These are phyloP conservation scores for Leccinum fuscescens DNA, from an alignment of 1,284 basidiomycete genomes.

Conservation along the genomic window DNA sequence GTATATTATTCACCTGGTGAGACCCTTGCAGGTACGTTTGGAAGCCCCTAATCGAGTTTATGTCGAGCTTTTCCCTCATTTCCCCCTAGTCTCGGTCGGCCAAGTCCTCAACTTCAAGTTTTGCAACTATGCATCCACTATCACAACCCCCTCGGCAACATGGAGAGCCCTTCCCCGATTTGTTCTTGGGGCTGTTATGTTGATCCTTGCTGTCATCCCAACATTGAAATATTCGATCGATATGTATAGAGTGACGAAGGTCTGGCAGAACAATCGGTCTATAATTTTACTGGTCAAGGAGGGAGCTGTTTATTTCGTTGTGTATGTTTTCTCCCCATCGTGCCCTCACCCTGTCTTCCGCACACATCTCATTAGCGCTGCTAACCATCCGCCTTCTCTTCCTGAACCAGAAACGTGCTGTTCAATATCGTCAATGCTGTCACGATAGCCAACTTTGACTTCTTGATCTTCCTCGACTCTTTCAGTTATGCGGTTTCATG, in stretches of 20 bases:
- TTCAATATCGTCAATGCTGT: not conserved
- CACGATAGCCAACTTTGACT: not conserved
- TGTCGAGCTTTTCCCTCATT: not conserved
- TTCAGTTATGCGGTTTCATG: not conserved
- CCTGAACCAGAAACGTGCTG: not conserved
- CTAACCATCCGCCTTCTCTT: not conserved
- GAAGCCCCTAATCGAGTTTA: not conserved
- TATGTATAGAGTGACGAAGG: not conserved
- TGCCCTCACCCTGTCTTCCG: not conserved
- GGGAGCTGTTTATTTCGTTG: not conserved
- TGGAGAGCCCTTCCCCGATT: not conserved
- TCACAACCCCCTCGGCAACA: not conserved
- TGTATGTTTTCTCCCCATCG: not conserved
- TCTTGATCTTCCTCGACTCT: not conserved
- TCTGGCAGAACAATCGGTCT: not conserved
- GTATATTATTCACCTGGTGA: not conserved
- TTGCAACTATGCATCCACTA: not conserved
- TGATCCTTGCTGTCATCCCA: not conserved
- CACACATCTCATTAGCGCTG: accelerated
- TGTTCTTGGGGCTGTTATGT: not conserved
- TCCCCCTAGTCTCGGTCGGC: not conserved
- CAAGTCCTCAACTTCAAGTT: not conserved
- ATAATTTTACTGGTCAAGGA: not conserved
- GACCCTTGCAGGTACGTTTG: not conserved
- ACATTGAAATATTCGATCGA: not conserved